These are phyloP conservation scores for Neoboletus brunneissimus DNA, from an alignment of 768 basidiomycete genomes.

Conservation along the genomic window DNA sequence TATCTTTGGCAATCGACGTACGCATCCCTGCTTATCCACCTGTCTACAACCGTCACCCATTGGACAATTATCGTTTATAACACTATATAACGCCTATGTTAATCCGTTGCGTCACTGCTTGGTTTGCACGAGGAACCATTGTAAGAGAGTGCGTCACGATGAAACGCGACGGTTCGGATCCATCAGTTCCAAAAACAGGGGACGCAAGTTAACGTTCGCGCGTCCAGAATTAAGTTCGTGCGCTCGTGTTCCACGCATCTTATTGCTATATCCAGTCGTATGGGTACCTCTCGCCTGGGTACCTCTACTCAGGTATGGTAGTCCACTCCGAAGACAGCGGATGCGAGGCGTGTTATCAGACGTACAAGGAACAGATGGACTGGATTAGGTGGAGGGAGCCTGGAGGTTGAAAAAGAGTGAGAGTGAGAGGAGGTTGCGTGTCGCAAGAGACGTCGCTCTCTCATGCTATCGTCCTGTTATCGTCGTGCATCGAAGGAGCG, in stretches of 20 bases:
- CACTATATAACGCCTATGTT: neutral
- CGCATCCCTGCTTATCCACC: neutral
- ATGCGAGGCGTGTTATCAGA: neutral
- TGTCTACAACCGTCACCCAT: neutral
- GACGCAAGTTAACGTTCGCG: slow-evolving; percentile 10
- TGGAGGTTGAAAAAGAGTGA: neutral
- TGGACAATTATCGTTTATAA: neutral
- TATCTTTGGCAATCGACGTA: slow-evolving; percentile 16
- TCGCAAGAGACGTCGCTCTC: neutral
- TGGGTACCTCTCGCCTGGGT: neutral
- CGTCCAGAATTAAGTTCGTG: slow-evolving; percentile 7
- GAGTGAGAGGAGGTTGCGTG: neutral
- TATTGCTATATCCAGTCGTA: slow-evolving; percentile 10
- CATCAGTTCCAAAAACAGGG: slow-evolving; percentile 1
- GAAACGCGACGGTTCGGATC: slow-evolving; percentile 12
- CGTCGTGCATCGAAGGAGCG: neutral
- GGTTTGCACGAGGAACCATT: neutral
- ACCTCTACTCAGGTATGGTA: slow-evolving; percentile 10
- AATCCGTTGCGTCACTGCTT: neutral
- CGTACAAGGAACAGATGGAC: neutral
- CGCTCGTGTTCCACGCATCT: neutral
- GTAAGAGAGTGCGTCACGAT: neutral
- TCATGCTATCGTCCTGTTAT: neutral
- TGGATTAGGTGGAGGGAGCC: neutral
- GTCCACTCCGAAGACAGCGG: slow-evolving; percentile 8